Evolutionary conservation across 352 stramenopile genomes (phyloP).

Genomic region (Elongisporangium undulatum): DNA sequence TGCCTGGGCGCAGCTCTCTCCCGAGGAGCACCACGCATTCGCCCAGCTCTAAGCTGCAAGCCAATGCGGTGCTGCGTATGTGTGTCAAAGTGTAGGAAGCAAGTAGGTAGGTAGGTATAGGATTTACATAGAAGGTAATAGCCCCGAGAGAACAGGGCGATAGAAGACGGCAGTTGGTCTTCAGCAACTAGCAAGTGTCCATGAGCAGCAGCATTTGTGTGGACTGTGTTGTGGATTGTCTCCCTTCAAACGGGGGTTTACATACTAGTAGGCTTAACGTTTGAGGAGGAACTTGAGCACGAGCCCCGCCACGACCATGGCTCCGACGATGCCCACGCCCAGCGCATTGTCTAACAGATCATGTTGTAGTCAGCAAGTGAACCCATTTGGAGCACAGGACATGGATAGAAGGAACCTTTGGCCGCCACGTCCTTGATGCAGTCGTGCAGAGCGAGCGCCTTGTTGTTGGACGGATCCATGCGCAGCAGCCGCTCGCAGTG

Average conservation of each 20-base stretch:
- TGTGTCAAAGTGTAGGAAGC: conserved; percentile 1
- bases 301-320: conserved; percentile 66
- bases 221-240: neutral
- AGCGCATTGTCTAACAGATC: conserved; percentile 52
- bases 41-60: conserved; percentile 48
- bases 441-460: conserved; percentile 67
- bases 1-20: conserved; percentile 65
- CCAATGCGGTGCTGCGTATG: neutral
- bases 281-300: conserved; percentile 72
- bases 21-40: conserved; percentile 67
- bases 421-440: conserved; percentile 68
- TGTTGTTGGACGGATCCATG: conserved; percentile 66
- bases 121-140: neutral
- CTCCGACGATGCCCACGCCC: conserved; percentile 59
- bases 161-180: neutral
- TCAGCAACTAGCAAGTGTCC: neutral
- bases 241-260: neutral
- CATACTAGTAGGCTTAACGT: conserved; percentile 28
- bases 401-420: no score
- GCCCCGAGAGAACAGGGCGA: neutral
- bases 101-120: conserved; percentile 6
- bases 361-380: neutral
- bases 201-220: neutral
- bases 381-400: conserved; percentile 1
- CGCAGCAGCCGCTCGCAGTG: conserved; percentile 75